Base-by-base conservation (phyloP, 768 basidiomycete genomes). In the Lanmaoa rubissima region DNA sequence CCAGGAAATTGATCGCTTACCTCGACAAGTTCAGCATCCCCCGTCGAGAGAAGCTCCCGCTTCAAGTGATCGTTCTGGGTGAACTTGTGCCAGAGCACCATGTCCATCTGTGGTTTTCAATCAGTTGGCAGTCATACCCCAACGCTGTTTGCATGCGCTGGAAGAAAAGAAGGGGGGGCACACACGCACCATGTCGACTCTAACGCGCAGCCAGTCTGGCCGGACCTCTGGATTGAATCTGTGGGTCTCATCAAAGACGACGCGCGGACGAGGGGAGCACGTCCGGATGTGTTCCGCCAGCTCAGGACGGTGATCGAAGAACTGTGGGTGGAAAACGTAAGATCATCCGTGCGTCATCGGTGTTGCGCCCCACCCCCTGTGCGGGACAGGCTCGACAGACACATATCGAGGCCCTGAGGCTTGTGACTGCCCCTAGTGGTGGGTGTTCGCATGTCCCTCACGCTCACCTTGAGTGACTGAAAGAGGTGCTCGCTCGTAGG, bases 401-500 rank as follows among this genome's bases (percentile, higher is more conserved):
- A 26, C 14, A 35, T 24, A 42, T 51, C 47, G 41, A 41, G 38
- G 3, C 26, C 34, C 26, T 12, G 32, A 36, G 44, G 28, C 38
- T 21, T 26, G 24, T n/a, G 28, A 34, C 36, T 21, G 26, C 38
- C 9, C 26, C 31, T 11, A 14, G 48, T 34, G 40, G 53, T 43
- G 40, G 40, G 44, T 16, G 44, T 19, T 50, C n/a, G 21, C n/a
- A 1, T 8, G 19, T 48, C 13, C 7, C 16, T 31, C 24, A 28
- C 7, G 16, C 70, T 67, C 44, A 73, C 74, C 71, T 75, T 79
- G 62, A 78, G 69, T 24, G 79, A 73, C 53, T 80, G 78, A 48
- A 77, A 80, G 40, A 81, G 60, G 59, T 80, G 80, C 58, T 79
- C 79, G 46, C 76, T 76, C 11, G 80, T 80, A 1, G 75, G 75